Percentiles rank a stretch among this genome's conserved stretches.
Conservation (phyloP, 2,329 filamentous ascomycete species). For the Aspergillus tanneri region DNA sequence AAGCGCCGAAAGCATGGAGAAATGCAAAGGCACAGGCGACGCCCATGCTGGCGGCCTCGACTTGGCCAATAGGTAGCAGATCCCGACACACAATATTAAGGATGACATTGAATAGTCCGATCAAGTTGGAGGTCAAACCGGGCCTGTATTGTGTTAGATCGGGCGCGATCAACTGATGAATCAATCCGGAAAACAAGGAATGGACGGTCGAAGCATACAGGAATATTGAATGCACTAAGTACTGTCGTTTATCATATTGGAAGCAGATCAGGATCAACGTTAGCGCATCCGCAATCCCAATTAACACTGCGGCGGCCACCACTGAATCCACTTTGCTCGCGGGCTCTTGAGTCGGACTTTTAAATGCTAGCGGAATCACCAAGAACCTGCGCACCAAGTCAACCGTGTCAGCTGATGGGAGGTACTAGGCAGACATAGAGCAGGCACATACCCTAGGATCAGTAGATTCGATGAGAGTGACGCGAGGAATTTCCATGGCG, state of each 20-base stretch:
- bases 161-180: neutral
- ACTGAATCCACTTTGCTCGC: conserved; percentile 25
- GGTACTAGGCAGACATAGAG: neutral
- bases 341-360: conserved; percentile 13
- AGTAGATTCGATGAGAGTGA: conserved; percentile 27
- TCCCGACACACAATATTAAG: conserved; percentile 33
- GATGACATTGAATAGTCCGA: conserved; percentile 35
- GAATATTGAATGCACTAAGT: conserved; percentile 32
- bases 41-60: conserved; percentile 28
- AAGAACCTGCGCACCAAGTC: conserved; percentile 25
- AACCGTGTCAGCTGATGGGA: neutral
- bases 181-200: neutral
- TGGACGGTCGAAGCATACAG: conserved; percentile 27
- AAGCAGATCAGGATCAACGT: conserved; percentile 27
- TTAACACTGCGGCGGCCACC: conserved; percentile 28
- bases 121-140: conserved; percentile 28
- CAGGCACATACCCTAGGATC: conserved; percentile 29
- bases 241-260: conserved; percentile 24
- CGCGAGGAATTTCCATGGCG: conserved; percentile 27
- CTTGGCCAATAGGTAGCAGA: conserved; percentile 26
- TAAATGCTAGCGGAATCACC: conserved; percentile 31
- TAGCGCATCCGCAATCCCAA: conserved; percentile 27
- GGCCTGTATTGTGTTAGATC: conserved; percentile 18
- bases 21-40: conserved; percentile 30
- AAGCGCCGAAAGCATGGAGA: conserved; percentile 28